phyloP scores from a whole-genome alignment of 1,284 basidiomycete genomes.

The Volvariella volvacea region DNA sequence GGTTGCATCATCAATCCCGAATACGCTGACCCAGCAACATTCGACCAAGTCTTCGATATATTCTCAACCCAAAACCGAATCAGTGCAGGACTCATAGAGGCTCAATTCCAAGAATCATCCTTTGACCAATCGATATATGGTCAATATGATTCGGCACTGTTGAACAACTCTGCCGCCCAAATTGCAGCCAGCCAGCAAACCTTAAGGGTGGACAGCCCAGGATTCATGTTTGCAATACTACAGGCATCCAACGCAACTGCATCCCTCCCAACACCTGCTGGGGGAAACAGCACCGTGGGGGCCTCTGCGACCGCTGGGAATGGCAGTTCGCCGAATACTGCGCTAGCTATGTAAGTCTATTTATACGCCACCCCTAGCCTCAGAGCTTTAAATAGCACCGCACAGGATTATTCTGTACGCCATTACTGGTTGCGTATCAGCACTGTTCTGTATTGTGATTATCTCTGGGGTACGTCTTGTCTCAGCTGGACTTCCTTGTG shows the following conservation, averaged over 20 bases:
- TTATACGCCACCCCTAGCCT: conserved; percentile 5
- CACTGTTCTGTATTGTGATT: conserved; percentile 76
- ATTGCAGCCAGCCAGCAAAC: conserved; percentile 45
- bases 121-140: conserved; percentile 46
- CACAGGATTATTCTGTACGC: conserved; percentile 80
- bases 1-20: conserved; percentile 71
- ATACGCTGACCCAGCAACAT: conserved; percentile 59
- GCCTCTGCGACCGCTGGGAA: conserved; percentile 10
- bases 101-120: conserved; percentile 49
- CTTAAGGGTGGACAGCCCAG: conserved; percentile 36
- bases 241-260: conserved; percentile 60
- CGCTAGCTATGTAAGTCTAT: conserved; percentile 68
- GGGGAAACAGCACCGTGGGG: conserved; percentile 10
- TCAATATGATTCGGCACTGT: conserved; percentile 49
- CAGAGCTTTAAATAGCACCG: conserved; percentile 7
- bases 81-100: conserved; percentile 51
- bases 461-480: conserved; percentile 75
- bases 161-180: conserved; percentile 44
- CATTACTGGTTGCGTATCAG: conserved; percentile 80
- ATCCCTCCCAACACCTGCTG: conserved; percentile 10
- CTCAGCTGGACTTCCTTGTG: conserved; percentile 11
- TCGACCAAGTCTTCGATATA: conserved; percentile 74
- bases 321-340: conserved; percentile 39
- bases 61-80: conserved; percentile 57
- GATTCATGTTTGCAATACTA: conserved; percentile 64